Evolutionary conservation across 306 rosid species (phyloP), one percentile per base, ranked within the genome.

Genomic region (Biancaea sappan): DNA sequence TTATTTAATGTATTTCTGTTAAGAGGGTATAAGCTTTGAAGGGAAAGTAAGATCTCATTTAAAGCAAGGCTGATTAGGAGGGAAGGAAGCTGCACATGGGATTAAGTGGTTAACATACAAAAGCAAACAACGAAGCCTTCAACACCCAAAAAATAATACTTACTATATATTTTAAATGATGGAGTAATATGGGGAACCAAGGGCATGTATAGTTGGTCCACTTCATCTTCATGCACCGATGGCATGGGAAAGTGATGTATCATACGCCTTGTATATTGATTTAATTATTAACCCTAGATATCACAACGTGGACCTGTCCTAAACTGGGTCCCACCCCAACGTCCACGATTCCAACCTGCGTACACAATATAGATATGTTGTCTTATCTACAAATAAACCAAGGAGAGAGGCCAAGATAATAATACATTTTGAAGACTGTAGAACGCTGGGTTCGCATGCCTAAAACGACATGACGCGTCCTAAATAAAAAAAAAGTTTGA

Each of bases 1-100:
- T n/a, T n/a, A n/a, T n/a, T n/a, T n/a, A n/a, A n/a, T n/a, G n/a
- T n/a, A n/a, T n/a, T n/a, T n/a, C n/a, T n/a, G n/a, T n/a, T n/a
- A n/a, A n/a, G n/a, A n/a, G n/a, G n/a, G n/a, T 40, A 40, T 14
- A 12, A 44, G n/a, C 5, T 44, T 44, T 44, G 50, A 46, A 46
- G 52, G 7, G 18, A 22, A 12, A 54, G 16, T 24, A 46, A 46
- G 51, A 1, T 16, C 15, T 7, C 18, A 25, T 6, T 58, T 15
- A 58, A 44, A 18, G 65, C 50, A 53, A 53, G 40, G 56, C 57
- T 48, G 61, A 58, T 71, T 75, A 61, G 28, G 73, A 52, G 60
- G 71, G 71, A 80, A 80, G 84, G 67, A 73, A 84, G 65, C 22
- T 25, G 82, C 87, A 80, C 84, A 73, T 84, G 80, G 80, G n/a